These are phyloP conservation scores for Phanerodontia chrysosporium DNA, from an alignment of 768 basidiomycete species.

Conservation along the genomic window DNA sequence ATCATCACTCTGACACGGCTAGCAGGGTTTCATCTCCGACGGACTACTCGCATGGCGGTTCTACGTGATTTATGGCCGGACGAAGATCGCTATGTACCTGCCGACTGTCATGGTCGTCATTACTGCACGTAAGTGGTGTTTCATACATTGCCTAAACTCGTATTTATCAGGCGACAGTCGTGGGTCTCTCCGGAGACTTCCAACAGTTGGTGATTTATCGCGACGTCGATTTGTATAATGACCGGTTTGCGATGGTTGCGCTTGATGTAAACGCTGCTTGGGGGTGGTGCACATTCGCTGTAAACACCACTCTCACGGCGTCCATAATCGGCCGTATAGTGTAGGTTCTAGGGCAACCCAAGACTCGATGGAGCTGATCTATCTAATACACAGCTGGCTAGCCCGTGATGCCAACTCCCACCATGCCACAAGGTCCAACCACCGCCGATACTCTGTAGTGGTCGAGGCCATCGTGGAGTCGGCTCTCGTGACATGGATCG, in stretches of 20 bases:
- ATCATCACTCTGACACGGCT: background rate
- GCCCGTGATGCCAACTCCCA: background rate
- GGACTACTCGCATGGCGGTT: constrained; percentile 25
- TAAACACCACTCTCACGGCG: constrained; percentile 20
- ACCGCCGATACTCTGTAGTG: background rate
- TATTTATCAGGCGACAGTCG: constrained; percentile 11
- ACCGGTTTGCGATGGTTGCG: constrained; percentile 14
- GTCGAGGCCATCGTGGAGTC: constrained; percentile 21
- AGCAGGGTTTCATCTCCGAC: constrained; percentile 22
- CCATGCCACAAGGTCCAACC: background rate
- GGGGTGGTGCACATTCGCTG: constrained; percentile 23
- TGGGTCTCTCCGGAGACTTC: constrained; percentile 22
- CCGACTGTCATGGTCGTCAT: constrained; percentile 14
- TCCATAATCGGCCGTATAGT: constrained; percentile 20
- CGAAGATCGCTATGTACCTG: constrained; percentile 17
- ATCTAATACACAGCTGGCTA: background rate
- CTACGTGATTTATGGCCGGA: constrained; percentile 16
- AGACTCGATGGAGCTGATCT: background rate
- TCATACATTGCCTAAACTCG: background rate
- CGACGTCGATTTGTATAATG: constrained; percentile 13
- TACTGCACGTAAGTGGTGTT: constrained; percentile 18
- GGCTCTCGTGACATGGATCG: constrained; percentile 22
- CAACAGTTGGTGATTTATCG: constrained; percentile 17
- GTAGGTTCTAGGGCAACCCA: constrained; percentile 6
- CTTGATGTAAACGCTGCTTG: constrained; percentile 21